These are phyloP conservation scores for Euphrasia arctica DNA, from an alignment of 305 asterid species.

Conservation along the genomic window DNA sequence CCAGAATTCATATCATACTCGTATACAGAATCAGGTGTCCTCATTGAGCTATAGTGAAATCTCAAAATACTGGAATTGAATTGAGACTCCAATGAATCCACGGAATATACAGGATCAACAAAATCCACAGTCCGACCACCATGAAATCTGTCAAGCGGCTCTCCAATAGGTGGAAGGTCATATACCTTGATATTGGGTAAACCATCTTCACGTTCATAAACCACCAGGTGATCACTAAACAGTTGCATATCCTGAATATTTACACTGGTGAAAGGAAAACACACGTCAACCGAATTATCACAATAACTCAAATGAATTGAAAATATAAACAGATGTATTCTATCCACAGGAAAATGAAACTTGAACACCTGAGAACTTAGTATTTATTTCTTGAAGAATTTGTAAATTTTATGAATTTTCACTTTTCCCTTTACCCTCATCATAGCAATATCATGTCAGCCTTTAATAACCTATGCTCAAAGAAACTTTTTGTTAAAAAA, in stretches of 20 bases:
- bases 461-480: constrained; percentile 9
- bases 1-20: constrained; percentile 89
- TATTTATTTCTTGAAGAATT: constrained; percentile 17
- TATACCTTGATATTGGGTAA: constrained; percentile 61
- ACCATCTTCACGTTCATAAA: constrained; percentile 81
- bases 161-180: constrained; percentile 71
- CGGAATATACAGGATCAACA: constrained; percentile 72
- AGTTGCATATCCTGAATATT: constrained; percentile 77
- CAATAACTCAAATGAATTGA: constrained; percentile 14
- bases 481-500: constrained; percentile 4
- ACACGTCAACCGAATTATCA: constrained; percentile 24
- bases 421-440: constrained; percentile 18
- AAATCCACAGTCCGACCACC: constrained; percentile 71
- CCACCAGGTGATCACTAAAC: constrained; percentile 72
- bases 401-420: constrained; percentile 19
- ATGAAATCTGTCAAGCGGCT: constrained; percentile 65
- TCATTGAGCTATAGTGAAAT: constrained; percentile 76
- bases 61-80: constrained; percentile 76
- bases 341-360: constrained; percentile 13
- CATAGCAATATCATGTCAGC: constrained; percentile 18
- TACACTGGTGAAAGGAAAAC: constrained; percentile 54
- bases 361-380: constrained; percentile 1
- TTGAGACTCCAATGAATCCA: constrained; percentile 58
- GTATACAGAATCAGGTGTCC: constrained; percentile 80
- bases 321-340: background rate